A percentile compares a stretch with the other conserved stretches of the same genome.
Conservation (phyloP, 225 moss, liverwort and hornwort species). For the Straminergon stramineum region DNA sequence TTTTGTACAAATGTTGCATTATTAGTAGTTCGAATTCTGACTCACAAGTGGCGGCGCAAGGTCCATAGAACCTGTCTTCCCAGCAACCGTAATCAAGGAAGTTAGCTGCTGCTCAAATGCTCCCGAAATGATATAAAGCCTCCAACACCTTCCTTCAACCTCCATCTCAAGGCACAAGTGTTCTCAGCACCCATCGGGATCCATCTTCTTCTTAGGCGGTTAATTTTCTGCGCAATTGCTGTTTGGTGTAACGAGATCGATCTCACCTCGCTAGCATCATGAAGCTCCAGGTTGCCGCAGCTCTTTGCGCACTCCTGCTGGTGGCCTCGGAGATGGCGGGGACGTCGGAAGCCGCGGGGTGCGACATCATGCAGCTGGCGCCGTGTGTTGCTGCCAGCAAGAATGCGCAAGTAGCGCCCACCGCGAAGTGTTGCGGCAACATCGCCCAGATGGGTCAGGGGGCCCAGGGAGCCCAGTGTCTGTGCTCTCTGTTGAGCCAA, state of each 20-base stretch:
- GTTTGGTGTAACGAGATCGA: no score
- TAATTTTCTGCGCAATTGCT: no score
- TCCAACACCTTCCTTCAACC: no score
- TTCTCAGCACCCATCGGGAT: neutral
- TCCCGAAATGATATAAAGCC: neutral
- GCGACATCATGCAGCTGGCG: neutral
- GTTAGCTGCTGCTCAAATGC: neutral
- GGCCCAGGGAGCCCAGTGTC: neutral
- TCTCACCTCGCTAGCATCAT: neutral
- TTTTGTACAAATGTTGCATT: neutral
- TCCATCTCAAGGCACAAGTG: neutral
- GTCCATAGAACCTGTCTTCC: neutral
- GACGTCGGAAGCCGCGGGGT: neutral
- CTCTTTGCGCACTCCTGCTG: conserved; percentile 1
- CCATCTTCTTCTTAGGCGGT: neutral
- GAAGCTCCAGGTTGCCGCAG: conserved; percentile 5
- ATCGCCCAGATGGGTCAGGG: conserved; percentile 3
- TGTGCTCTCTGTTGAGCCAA: conserved; percentile 5
- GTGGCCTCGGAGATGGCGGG: neutral
- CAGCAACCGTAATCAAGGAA: neutral
- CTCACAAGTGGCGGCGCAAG: neutral
- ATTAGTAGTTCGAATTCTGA: neutral
- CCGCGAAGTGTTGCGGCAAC: neutral
- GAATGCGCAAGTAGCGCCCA: neutral
- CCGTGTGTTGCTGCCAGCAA: neutral